phyloP scores from a whole-genome alignment of 2,329 filamentous ascomycete genomes.

The Ciborinia camelliae region DNA sequence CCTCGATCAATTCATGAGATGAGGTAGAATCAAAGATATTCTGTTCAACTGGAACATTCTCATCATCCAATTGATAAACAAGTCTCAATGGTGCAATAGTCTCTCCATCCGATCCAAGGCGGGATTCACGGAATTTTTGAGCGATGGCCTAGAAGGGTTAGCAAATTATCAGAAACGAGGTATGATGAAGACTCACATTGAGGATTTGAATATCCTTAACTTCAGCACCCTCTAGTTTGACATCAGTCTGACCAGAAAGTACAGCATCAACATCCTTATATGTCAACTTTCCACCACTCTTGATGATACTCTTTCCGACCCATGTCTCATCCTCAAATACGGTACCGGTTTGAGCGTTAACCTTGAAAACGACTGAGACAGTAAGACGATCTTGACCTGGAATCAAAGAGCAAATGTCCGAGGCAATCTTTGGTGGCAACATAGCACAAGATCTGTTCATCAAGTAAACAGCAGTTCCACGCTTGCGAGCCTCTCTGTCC shows the following conservation, averaged over 20 bases:
- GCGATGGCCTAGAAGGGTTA: conserved; percentile 59
- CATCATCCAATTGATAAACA: conserved; percentile 91
- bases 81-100: conserved; percentile 83
- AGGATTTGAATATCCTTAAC: conserved; percentile 78
- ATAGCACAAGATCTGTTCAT: conserved; percentile 82
- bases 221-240: conserved; percentile 62
- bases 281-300: conserved; percentile 80
- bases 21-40: conserved; percentile 92
- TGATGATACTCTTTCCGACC: conserved; percentile 91
- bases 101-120: conserved; percentile 75
- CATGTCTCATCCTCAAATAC: conserved; percentile 84
- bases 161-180: conserved; percentile 12
- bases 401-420: conserved; percentile 81
- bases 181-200: conserved; percentile 50
- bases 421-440: conserved; percentile 80
- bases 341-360: conserved; percentile 74
- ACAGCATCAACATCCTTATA: conserved; percentile 85
- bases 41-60: conserved; percentile 93
- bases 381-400: conserved; percentile 88
- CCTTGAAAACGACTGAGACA: conserved; percentile 88
- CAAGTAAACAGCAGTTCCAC: conserved; percentile 91
- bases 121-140: conserved; percentile 84
- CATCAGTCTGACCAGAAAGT: conserved; percentile 60
- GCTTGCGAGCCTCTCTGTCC: conserved; percentile 96
- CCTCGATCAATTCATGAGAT: conserved; percentile 90